phyloP scores from a whole-genome alignment of 208 protist species.

The Naegleria lovaniensis region DNA sequence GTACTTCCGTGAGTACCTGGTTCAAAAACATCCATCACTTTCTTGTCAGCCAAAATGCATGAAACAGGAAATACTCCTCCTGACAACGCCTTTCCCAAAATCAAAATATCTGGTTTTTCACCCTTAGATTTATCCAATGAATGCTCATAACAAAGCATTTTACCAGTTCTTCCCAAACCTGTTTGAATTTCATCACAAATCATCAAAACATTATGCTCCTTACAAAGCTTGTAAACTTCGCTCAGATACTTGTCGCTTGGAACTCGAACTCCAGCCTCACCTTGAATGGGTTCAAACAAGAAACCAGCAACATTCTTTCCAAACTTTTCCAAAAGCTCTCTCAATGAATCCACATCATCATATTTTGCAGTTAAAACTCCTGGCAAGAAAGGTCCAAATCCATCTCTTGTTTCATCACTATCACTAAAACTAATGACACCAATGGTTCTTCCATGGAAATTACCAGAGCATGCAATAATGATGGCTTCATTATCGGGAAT shows the following conservation, averaged over 20 bases:
- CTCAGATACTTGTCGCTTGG: conserved; percentile 43
- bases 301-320: conserved; percentile 54
- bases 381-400: conserved; percentile 69
- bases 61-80: conserved; percentile 78
- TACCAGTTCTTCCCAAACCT: conserved; percentile 48
- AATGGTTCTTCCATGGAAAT: conserved; percentile 81
- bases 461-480: conserved; percentile 48
- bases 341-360: conserved; percentile 59
- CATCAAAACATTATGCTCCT: conserved; percentile 72
- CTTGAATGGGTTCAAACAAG: conserved; percentile 86
- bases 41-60: conserved; percentile 60
- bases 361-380: conserved; percentile 62
- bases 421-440: conserved; percentile 61
- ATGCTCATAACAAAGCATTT: conserved; percentile 44
- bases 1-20: conserved; percentile 69
- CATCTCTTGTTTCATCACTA: conserved; percentile 52
- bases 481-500: conserved; percentile 57
- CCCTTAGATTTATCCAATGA: conserved; percentile 28
- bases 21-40: conserved; percentile 72
- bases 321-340: conserved; percentile 41
- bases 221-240: conserved; percentile 48
- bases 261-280: conserved; percentile 76
- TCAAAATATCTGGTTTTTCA: conserved; percentile 69
- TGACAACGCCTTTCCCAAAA: conserved; percentile 76
- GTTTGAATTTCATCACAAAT: conserved; percentile 60